Percentiles rank a stretch among this genome's conserved stretches.
phyloP scores from a whole-genome alignment of 2,329 filamentous ascomycete species.

The Pyrenochaeta sp. region DNA sequence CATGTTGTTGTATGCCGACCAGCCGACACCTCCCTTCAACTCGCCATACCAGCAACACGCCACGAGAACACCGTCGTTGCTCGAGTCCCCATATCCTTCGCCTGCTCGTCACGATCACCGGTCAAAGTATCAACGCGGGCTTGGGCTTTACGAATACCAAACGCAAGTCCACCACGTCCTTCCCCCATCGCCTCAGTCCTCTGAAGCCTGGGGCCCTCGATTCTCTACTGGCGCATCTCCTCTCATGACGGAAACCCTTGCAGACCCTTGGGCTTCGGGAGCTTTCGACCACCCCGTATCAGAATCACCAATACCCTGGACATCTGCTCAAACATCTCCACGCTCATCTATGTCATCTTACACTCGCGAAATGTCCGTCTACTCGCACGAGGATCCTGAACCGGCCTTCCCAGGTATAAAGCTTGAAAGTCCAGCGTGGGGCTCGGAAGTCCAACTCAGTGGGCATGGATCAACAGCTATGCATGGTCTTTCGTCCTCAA shows the following conservation, averaged over 20 bases:
- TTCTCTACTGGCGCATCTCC: slow-evolving; percentile 37
- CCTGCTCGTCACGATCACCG: slow-evolving; percentile 41
- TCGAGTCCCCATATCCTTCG: slow-evolving; percentile 46
- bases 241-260: slow-evolving; percentile 36
- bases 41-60: slow-evolving; percentile 46
- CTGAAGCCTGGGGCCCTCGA: slow-evolving; percentile 40
- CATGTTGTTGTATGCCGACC: slow-evolving; percentile 38
- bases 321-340: slow-evolving; percentile 37
- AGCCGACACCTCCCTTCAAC: slow-evolving; percentile 44
- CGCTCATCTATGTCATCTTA: slow-evolving; percentile 43
- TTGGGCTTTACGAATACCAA: slow-evolving; percentile 46
- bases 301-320: slow-evolving; percentile 42
- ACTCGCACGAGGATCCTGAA: slow-evolving; percentile 42
- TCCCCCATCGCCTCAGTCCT: slow-evolving; percentile 46
- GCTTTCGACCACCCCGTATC: slow-evolving; percentile 44
- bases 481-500: slow-evolving; percentile 13
- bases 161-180: slow-evolving; percentile 31
- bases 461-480: slow-evolving; percentile 20
- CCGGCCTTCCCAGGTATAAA: slow-evolving; percentile 37
- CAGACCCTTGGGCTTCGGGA: slow-evolving; percentile 41
- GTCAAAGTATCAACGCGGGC: slow-evolving; percentile 37
- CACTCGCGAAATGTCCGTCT: slow-evolving; percentile 41
- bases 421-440: slow-evolving; percentile 37
- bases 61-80: slow-evolving; percentile 29
- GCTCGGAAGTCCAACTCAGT: slow-evolving; percentile 25